Evolutionary conservation across 2,329 filamentous ascomycete species (phyloP), one percentile per base, ranked within the genome.

Genomic region (Pseudogymnoascus sp.): DNA sequence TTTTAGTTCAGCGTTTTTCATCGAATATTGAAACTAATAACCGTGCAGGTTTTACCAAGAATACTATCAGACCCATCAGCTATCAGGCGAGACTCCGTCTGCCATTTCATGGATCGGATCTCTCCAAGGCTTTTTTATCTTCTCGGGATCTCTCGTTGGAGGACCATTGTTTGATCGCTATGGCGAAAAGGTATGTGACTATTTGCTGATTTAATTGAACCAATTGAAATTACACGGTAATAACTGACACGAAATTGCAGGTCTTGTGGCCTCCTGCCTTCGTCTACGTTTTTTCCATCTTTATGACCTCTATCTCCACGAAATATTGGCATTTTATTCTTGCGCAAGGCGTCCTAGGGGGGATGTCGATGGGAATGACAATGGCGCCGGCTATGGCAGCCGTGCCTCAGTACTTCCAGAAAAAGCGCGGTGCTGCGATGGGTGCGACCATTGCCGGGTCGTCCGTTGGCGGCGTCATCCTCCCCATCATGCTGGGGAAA

Each of bases 91-190:
- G 66, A 80, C 80, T 0, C 67, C 80, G 0, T 83, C 80, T 41
- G 78, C 78, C 0, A 77, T 87, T 21, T 75, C 83, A 14, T 87
- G 83, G 84, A 86, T 86, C 45, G 78, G 81, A 0, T 83, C 83
- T 0, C 68, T 85, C 0, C 78, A 85, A 63, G 73, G 78, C 19
- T 82, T 81, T 68, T 77, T 83, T 66, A 77, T 87, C 72, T 70
- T 74, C 37, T 66, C 69, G 2, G 68, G 79, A 66, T 83, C 83
- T 0, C 68, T 89, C 6, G 78, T 87, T 14, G 66, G 70, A 1
- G 87, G 87, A 1, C 83, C 81, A 23, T 58, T 87, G 0, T 88
- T 81, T 67, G 88, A 90, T 69, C 80, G 76, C 61, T 82, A 83
- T 64, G 87, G 88, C 6, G 83, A 85, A 0, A 80, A 80, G 31